Conservation (phyloP, 768 basidiomycete species). For the Boletus sp. region DNA sequence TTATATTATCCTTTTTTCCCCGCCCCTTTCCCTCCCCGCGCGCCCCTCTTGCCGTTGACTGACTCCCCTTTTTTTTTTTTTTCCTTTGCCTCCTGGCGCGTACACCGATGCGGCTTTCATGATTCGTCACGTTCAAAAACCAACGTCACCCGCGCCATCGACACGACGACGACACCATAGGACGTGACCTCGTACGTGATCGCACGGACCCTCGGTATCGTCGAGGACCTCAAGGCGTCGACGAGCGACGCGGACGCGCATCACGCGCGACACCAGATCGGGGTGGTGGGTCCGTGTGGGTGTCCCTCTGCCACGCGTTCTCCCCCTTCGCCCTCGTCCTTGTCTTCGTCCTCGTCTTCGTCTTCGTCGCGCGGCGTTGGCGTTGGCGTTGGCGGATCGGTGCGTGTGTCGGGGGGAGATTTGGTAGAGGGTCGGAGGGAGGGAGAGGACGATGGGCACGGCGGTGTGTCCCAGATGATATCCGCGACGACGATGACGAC, state of each 20-base stretch:
- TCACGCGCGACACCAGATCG: neutral
- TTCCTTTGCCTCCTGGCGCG: too few relatives aligned
- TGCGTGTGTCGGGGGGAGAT: constrained; percentile 12
- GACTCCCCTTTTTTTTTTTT: neutral
- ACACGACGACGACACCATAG: constrained; percentile 33
- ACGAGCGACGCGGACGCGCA: constrained; percentile 48
- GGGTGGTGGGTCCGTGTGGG: neutral
- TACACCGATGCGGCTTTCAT: too few relatives aligned
- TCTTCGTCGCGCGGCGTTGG: too few relatives aligned
- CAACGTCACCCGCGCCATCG: constrained; percentile 1
- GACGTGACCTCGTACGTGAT: constrained; percentile 81
- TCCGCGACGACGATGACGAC: neutral
- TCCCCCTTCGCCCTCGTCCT: neutral
- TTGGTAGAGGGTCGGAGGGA: neutral
- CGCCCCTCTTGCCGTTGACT: constrained; percentile 6
- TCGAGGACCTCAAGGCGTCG: constrained; percentile 71
- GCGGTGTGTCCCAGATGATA: neutral
- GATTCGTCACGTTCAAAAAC: too few relatives aligned
- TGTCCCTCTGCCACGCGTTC: neutral
- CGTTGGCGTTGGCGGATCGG: neutral
- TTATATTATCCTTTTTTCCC: constrained; percentile 1
- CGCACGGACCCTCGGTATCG: constrained; percentile 75
- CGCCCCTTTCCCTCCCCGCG: neutral
- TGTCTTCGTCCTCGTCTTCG: neutral
- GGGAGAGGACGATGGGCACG: neutral